These are phyloP conservation scores for Plasmodium gonderi DNA, from an alignment of 169 alveolate genomes.

Conservation along the genomic window DNA sequence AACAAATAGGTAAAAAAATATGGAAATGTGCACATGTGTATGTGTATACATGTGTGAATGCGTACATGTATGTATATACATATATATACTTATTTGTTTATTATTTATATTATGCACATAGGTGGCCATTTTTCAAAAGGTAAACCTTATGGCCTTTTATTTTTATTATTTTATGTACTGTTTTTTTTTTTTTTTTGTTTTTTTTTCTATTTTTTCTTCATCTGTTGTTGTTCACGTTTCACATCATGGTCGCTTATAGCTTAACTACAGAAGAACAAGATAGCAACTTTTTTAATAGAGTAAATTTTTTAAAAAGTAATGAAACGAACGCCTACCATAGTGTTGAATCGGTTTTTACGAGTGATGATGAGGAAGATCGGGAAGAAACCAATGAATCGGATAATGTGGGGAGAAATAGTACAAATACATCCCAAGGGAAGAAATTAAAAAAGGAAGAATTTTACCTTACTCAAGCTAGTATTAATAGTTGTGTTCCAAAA, in stretches of 20 bases:
- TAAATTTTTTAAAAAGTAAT: conserved; percentile 3
- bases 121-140: neutral
- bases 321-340: conserved; percentile 38
- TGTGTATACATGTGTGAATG: no score
- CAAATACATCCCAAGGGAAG: neutral
- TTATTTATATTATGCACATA: no score
- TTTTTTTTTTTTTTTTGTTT: neutral
- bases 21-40: no score
- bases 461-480: neutral
- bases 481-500: neutral
- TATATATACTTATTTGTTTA: neutral
- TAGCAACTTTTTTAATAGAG: neutral
- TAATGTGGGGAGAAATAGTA: neutral
- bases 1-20: no score
- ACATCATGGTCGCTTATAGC: neutral
- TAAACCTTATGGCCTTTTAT: neutral
- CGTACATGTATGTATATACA: neutral
- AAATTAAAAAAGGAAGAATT: neutral
- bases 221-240: neutral
- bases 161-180: neutral
- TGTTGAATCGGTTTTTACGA: conserved; percentile 14
- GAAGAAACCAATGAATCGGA: neutral
- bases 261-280: neutral
- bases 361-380: conserved; percentile 18
- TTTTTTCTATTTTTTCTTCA: neutral